phyloP scores from a whole-genome alignment of 768 basidiomycete genomes.

The Hypholoma sublateritium region DNA sequence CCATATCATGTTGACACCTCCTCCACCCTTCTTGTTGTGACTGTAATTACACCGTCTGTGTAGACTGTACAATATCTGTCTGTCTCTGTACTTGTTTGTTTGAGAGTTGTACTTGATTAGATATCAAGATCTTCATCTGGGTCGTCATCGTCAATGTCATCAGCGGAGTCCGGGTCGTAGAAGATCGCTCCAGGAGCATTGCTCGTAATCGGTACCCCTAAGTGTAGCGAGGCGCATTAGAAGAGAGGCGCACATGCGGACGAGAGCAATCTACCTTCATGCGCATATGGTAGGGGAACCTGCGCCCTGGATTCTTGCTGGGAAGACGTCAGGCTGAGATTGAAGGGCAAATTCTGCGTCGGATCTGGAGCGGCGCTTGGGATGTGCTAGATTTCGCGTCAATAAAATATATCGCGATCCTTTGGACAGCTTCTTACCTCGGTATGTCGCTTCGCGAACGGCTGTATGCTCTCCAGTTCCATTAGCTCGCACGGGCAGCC shows the following conservation, averaged over 20 bases:
- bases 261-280: slow-evolving; percentile 57
- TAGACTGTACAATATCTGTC: neutral
- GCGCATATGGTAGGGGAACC: slow-evolving; percentile 89
- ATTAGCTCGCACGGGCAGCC: slow-evolving; percentile 43
- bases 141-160: slow-evolving; percentile 94
- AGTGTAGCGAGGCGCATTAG: neutral
- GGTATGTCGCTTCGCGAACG: slow-evolving; percentile 35
- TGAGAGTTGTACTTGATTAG: slow-evolving; percentile 25
- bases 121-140: slow-evolving; percentile 94
- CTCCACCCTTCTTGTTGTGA: slow-evolving; percentile 1
- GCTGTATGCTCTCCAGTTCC: slow-evolving; percentile 51
- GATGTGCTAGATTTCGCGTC: neutral
- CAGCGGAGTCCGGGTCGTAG: slow-evolving; percentile 92
- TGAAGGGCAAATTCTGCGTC: slow-evolving; percentile 79
- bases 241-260: neutral
- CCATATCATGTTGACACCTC: neutral
- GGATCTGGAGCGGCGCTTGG: slow-evolving; percentile 46
- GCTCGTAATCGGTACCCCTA: slow-evolving; percentile 35
- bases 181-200: slow-evolving; percentile 52
- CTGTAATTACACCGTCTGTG: neutral
- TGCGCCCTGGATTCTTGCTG: slow-evolving; percentile 79
- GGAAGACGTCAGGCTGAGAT: slow-evolving; percentile 77
- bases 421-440: slow-evolving; percentile 25
- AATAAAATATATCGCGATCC: neutral
- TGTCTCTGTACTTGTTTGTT: neutral